Evolutionary conservation across 768 basidiomycete species (phyloP).

Genomic region (Mycena rosella): DNA sequence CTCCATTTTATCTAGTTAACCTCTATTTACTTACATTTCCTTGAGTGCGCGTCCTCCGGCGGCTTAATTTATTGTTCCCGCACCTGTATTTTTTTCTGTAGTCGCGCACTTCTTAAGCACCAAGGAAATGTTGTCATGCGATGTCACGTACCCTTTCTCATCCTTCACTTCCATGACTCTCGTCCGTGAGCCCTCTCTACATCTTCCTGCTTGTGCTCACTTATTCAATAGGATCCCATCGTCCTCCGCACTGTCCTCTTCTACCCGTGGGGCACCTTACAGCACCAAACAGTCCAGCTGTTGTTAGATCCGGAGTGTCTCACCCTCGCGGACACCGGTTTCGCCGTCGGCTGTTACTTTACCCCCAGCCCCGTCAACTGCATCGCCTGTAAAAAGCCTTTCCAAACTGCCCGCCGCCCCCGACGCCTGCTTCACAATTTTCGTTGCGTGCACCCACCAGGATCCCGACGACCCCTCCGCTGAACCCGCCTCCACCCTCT

Average conservation of each 20-base stretch:
- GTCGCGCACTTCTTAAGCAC: too few relatives aligned
- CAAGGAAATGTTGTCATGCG: too few relatives aligned
- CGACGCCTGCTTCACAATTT: neutral
- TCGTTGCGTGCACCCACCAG: slow-evolving; percentile 1
- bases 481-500: neutral
- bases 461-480: too few relatives aligned
- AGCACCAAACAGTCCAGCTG: neutral
- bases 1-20: too few relatives aligned
- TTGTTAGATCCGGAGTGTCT: neutral
- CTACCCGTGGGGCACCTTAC: neutral
- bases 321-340: neutral
- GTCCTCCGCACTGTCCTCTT: neutral
- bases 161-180: too few relatives aligned
- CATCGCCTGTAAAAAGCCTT: neutral
- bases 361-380: neutral
- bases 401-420: neutral
- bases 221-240: neutral
- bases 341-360: neutral
- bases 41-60: too few relatives aligned
- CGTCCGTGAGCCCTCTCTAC: too few relatives aligned
- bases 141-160: too few relatives aligned
- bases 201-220: too few relatives aligned
- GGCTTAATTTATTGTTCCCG: too few relatives aligned
- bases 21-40: too few relatives aligned
- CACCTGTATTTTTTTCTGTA: too few relatives aligned